Base-by-base conservation (phyloP, 768 basidiomycete species). In the Phaffia australis region DNA sequence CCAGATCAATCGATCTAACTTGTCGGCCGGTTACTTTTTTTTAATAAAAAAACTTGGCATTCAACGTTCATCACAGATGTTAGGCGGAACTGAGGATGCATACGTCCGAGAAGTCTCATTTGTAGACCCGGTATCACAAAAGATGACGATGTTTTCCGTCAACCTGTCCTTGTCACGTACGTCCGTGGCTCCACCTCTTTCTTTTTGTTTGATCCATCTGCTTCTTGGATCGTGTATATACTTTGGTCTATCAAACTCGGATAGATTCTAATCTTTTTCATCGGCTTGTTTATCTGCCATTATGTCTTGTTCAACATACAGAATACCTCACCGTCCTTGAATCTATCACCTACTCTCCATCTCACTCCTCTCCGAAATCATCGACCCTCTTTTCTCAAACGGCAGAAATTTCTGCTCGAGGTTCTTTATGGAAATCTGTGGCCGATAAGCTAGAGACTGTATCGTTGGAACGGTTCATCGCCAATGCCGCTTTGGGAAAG, bases 51-150 rank as follows among this genome's bases (percentile, higher is more conserved):
- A n/a, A n/a, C 55, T 59, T 14, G 27, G 35, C 42, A 14, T 29
- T 58, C 29, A 56, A 64, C n/a, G 65, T 71, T 9, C 63, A 68
- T 35, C 67, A 54, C 73, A 92, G 90, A 76, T 94, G 29, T 88
- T 94, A 65, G 90, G 90, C 61, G 90, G 90, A 49, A 89, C 89
- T 69, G 89, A 91, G 78, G 89, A 92, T 72, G 91, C 93, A 14
- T 95, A 88, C 74, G 89, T 95, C 1, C 85, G 93, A 56, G 93
- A 97, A 78, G 86, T 95, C 71, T 89, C 90, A 5, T 94, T 93
- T 74, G 81, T 94, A 48, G 89, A 95, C 76, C 93, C 93, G 1
- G 79, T 83, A 66, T 84, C 81, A 29, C 86, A 87, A 77, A 84
- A 81, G 42, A 87, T 88, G 56, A 87, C 87, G 50, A 87, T 90